phyloP scores from a whole-genome alignment of 371 early-diverging fungal genomes.

The Mortierella sp. region DNA sequence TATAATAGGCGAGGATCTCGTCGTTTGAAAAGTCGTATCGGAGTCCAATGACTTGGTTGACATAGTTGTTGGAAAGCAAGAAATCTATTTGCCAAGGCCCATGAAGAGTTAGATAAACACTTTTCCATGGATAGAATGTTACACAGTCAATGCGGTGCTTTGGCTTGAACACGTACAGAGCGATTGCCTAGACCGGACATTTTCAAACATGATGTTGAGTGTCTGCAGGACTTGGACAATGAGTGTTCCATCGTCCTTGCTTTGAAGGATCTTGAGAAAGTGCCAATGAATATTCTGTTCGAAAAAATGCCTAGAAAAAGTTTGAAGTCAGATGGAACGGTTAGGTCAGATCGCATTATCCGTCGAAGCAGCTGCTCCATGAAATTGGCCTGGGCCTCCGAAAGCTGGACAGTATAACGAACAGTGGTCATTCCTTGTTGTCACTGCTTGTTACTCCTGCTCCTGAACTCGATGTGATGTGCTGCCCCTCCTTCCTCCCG shows the following conservation, averaged over 20 bases:
- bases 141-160: background rate
- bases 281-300: constrained; percentile 50
- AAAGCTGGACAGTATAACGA: background rate
- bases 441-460: background rate
- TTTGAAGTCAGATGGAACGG: background rate
- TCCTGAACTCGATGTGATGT: constrained; percentile 21
- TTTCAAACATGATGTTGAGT: constrained; percentile 71
- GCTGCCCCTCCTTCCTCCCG: background rate
- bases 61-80: constrained; percentile 69
- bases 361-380: background rate
- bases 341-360: constrained; percentile 13
- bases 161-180: constrained; percentile 44
- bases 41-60: constrained; percentile 68
- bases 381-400: background rate
- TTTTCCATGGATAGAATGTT: background rate
- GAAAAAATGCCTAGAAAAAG: constrained; percentile 48
- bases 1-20: constrained; percentile 69
- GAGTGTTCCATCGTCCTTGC: constrained; percentile 50
- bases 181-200: constrained; percentile 62
- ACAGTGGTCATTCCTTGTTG: background rate
- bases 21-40: constrained; percentile 67
- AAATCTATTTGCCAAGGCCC: constrained; percentile 52
- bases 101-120: background rate
- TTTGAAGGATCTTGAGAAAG: constrained; percentile 46
- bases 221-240: constrained; percentile 70